Conservation (phyloP, 2,329 filamentous ascomycete species). For the Colletotrichum echinochloae region DNA sequence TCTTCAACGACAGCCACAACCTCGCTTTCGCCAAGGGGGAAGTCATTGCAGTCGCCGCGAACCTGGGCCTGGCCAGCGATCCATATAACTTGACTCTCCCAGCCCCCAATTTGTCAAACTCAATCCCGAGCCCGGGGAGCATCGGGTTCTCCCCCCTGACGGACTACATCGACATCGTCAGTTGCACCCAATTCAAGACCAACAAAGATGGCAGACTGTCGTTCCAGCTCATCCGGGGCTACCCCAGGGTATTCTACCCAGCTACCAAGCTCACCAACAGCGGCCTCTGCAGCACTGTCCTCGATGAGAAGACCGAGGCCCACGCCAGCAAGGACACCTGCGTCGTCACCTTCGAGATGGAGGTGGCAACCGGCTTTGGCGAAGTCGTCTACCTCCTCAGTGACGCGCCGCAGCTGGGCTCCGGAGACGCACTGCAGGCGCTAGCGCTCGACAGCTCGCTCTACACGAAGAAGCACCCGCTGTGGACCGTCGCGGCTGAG, state of each 20-base stretch:
- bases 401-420: background rate
- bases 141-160: background rate
- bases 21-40: background rate
- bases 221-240: background rate
- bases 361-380: background rate
- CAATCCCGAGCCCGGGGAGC: background rate
- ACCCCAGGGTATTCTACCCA: background rate
- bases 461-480: background rate
- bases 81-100: background rate
- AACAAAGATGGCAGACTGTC: background rate
- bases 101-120: background rate
- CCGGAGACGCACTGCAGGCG: background rate
- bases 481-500: background rate
- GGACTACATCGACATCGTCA: background rate
- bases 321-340: background rate
- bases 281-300: background rate
- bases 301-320: background rate
- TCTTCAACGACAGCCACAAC: background rate
- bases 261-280: background rate
- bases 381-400: background rate
- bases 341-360: background rate
- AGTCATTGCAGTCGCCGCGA: background rate
- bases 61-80: background rate
- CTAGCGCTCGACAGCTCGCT: background rate
- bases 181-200: background rate